Evolutionary conservation across 2,329 filamentous ascomycete genomes (phyloP).

Genomic region (Botrytis sinoallii): DNA sequence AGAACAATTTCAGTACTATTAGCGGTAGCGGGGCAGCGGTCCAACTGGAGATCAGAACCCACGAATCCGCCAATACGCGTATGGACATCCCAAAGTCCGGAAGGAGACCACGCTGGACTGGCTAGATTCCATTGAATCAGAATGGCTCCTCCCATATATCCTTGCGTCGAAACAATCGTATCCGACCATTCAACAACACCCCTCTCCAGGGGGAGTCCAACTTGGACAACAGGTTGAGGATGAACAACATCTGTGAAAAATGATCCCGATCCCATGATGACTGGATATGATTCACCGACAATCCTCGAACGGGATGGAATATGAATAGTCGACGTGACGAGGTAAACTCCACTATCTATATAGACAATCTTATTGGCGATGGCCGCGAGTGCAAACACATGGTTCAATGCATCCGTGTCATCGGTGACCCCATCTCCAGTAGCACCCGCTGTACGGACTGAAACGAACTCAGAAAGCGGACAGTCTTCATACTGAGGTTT

Average conservation of each 20-base stretch:
- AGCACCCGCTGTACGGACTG: conserved; percentile 42
- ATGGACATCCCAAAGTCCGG: conserved; percentile 49
- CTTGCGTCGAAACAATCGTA: conserved; percentile 62
- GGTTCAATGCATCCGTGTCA: conserved; percentile 58
- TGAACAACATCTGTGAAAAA: conserved; percentile 44
- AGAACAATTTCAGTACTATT: conserved; percentile 35
- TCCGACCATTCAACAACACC: conserved; percentile 62
- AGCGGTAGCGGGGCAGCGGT: conserved; percentile 52
- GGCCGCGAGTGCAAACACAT: conserved; percentile 51
- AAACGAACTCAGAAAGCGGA: conserved; percentile 42
- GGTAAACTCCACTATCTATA: conserved; percentile 56
- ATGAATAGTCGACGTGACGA: conserved; percentile 46
- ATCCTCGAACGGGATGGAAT: conserved; percentile 45
- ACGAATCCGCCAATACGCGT: conserved; percentile 44
- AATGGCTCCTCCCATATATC: conserved; percentile 52
- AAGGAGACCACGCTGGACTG: conserved; percentile 46
- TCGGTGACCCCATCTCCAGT: conserved; percentile 55
- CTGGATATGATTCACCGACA: conserved; percentile 45
- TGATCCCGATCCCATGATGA: conserved; percentile 39
- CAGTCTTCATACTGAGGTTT: conserved; percentile 53
- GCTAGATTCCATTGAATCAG: conserved; percentile 65
- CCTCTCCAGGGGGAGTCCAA: conserved; percentile 55
- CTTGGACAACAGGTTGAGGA: conserved; percentile 48
- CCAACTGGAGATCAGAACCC: conserved; percentile 26
- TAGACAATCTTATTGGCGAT: conserved; percentile 50